Base-by-base conservation (phyloP, 345 rosid species). In the Hibiscus trionum region DNA sequence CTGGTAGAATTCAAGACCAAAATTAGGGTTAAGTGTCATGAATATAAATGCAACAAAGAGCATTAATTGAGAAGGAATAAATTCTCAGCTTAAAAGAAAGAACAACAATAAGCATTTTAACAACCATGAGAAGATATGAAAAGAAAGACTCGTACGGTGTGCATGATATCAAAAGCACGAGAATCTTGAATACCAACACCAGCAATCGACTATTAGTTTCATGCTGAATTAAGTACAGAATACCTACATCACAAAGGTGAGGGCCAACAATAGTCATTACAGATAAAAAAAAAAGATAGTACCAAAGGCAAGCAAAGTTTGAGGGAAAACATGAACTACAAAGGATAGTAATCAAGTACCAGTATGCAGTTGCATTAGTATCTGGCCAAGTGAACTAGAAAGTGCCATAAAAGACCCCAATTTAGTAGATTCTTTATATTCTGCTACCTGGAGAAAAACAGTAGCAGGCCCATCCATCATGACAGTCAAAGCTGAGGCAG, bases 401-500 rank as follows among this genome's bases (percentile, higher is more conserved):
- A 93, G 88, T 63, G 97, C 83, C 87, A 84, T 86, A 77, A 86
- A 91, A 61, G 96, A 89, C 77, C 91, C 93, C 70, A 75, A 79
- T 80, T 86, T 89, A 35, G 79, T 76, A 57, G 90, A 81, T 77
- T 93, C 96, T 78, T 85, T 94, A 82, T 86, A 90, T 81, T 91
- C 98, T 39, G 93, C 98, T 52, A 94, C 94, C 80, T 93, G 98
- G 77, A 94, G 80, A 82, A 90, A 88, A 75, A 90, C 83, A 70
- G 91, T 82, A 77, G 96, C 85, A 77, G 91, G 88, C 69, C 94
- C 96, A 80, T 87, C 93, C 81, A 91, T 80, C 96, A 94, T 88
- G 77, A 78, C 88, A 37, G 79, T 90, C 72, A 94, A 82, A 79
- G 90, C 82, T 74, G 96, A 83, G 42, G 95, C 93, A 76, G 95